Conservation (phyloP, 257 asterid species). For the Verbascum thapsus region DNA sequence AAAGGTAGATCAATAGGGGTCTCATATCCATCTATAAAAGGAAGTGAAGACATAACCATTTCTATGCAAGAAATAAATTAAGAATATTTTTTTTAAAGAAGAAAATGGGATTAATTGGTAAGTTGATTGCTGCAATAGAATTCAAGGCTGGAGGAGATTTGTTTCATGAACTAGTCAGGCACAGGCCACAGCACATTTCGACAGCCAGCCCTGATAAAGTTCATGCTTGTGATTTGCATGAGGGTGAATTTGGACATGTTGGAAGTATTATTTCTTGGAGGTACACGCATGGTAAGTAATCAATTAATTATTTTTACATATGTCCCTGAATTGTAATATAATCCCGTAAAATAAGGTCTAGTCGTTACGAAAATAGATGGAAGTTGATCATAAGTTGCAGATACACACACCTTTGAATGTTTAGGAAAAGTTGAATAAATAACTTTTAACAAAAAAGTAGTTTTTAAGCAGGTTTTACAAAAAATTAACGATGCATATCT, state of each 20-base stretch:
- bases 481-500: too few species aligned
- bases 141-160: conserved; percentile 43
- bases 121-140: conserved; percentile 33
- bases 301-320: too few species aligned
- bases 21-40: conserved; percentile 3
- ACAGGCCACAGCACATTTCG: conserved; percentile 34
- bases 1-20: neutral
- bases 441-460: too few species aligned
- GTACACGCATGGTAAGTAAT: conserved; percentile 34
- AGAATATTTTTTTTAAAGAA: neutral
- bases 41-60: conserved; percentile 7
- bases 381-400: too few species aligned
- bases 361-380: too few species aligned
- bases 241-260: conserved; percentile 35
- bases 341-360: too few species aligned
- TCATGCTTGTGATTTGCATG: conserved; percentile 35
- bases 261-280: conserved; percentile 35
- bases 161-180: conserved; percentile 34
- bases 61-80: neutral
- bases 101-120: conserved; percentile 34
- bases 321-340: too few species aligned
- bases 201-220: conserved; percentile 27
- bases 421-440: too few species aligned
- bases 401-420: too few species aligned
- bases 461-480: too few species aligned